These are phyloP conservation scores for Ophiostoma quercus DNA, from an alignment of 2,329 filamentous ascomycete species.

Conservation along the genomic window DNA sequence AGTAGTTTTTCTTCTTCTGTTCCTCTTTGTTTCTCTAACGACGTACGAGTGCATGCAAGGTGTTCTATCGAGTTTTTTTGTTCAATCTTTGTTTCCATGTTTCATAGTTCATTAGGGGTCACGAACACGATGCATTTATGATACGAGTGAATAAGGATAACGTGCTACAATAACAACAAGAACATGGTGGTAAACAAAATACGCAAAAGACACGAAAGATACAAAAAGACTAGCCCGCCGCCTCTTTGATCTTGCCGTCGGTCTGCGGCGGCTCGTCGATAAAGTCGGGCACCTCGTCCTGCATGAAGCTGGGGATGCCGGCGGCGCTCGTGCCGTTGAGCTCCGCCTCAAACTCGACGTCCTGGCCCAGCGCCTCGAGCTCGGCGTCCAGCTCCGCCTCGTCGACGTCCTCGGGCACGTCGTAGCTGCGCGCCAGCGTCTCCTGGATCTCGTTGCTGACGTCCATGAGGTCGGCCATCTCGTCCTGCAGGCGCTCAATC, in stretches of 20 bases:
- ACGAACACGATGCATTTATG: background rate
- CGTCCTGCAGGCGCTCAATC: constrained; percentile 95
- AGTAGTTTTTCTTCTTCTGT: constrained; percentile 33
- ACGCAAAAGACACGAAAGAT: background rate
- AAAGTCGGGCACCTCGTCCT: constrained; percentile 86
- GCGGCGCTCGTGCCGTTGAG: constrained; percentile 48
- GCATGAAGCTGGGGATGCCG: constrained; percentile 76
- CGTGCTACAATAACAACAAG: background rate
- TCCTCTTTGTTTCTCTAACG: background rate
- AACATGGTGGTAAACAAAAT: background rate
- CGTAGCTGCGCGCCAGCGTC: constrained; percentile 82
- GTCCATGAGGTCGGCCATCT: constrained; percentile 98
- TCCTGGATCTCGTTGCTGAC: constrained; percentile 98
- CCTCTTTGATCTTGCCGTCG: constrained; percentile 28
- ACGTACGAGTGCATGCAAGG: constrained; percentile 5
- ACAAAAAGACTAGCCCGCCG: constrained; percentile 16
- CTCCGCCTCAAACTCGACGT: constrained; percentile 78
- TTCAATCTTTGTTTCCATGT: background rate
- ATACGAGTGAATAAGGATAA: background rate
- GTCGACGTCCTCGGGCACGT: constrained; percentile 93
- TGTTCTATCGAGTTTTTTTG: background rate
- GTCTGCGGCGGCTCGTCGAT: constrained; percentile 75
- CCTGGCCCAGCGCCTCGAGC: constrained; percentile 86
- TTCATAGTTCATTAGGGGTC: background rate
- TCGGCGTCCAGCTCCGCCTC: constrained; percentile 95